A percentile compares a stretch with the other conserved stretches of the same genome.
phyloP scores from a whole-genome alignment of 2,329 filamentous ascomycete species.

The Colletotrichum lindemuthianum region DNA sequence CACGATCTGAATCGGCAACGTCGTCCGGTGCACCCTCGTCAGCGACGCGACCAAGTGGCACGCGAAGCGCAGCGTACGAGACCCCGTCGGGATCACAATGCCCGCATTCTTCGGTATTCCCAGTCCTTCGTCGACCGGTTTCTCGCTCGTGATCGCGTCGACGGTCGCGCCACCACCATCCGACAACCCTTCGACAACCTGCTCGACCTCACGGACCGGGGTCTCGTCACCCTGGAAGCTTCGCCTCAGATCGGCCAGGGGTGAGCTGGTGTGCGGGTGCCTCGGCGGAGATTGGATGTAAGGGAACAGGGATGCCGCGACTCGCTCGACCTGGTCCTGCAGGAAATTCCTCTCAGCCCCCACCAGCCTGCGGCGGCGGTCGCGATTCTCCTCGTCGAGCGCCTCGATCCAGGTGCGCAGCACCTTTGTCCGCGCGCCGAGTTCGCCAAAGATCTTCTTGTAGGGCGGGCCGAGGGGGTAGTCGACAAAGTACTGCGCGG shows the following conservation, averaged over 20 bases:
- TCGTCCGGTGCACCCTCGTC: slow-evolving; percentile 42
- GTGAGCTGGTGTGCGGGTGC: slow-evolving; percentile 27
- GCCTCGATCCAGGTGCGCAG: slow-evolving; percentile 39
- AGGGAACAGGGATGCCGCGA: slow-evolving; percentile 31
- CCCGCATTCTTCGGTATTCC: slow-evolving; percentile 40
- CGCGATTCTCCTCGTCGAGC: slow-evolving; percentile 12
- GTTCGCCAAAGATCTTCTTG: slow-evolving; percentile 45
- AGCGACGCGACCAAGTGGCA: slow-evolving; percentile 48
- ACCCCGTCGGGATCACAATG: slow-evolving; percentile 49
- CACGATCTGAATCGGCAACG: slow-evolving; percentile 48
- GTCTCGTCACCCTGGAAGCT: slow-evolving; percentile 26
- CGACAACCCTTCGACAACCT: neutral
- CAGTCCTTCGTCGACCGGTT: neutral
- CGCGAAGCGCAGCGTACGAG: slow-evolving; percentile 45
- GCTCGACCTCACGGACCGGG: slow-evolving; percentile 2
- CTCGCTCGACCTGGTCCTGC: slow-evolving; percentile 30
- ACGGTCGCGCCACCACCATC: neutral
- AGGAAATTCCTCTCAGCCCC: slow-evolving; percentile 32
- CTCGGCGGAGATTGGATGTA: slow-evolving; percentile 28
- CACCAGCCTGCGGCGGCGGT: slow-evolving; percentile 9
- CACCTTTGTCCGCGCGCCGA: slow-evolving; percentile 43
- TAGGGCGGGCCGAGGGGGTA: slow-evolving; percentile 44
- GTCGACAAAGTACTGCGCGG: slow-evolving; percentile 39
- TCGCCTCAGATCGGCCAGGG: slow-evolving; percentile 37
- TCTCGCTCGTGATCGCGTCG: neutral